Evolutionary conservation across 1,284 basidiomycete species (phyloP).

Genomic region (Sanghuangporus baumii): DNA sequence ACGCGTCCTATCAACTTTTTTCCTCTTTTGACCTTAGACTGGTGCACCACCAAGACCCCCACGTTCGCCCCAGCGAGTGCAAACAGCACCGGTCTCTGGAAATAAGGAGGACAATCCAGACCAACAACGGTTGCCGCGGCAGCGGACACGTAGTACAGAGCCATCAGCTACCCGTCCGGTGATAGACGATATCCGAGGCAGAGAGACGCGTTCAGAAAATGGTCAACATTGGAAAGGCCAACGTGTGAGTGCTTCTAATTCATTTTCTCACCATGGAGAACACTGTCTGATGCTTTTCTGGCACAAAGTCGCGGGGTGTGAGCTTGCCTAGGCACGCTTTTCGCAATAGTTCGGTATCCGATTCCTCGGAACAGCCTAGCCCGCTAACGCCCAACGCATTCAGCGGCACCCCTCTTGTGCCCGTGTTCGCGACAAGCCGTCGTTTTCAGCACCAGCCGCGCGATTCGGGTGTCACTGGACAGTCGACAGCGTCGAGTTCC

Average conservation of each 20-base stretch:
- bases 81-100: background rate
- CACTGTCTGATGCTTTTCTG: background rate
- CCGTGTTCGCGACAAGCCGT: constrained; percentile 19
- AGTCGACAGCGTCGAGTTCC: constrained; percentile 62
- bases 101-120: background rate
- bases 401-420: constrained; percentile 24
- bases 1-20: constrained; percentile 4
- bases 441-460: constrained; percentile 29
- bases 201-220: constrained; percentile 16
- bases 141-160: constrained; percentile 11
- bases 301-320: constrained; percentile 25
- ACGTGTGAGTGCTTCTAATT: constrained; percentile 6
- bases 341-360: constrained; percentile 25
- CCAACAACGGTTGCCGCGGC: background rate
- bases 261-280: background rate
- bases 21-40: constrained; percentile 4
- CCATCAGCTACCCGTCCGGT: constrained; percentile 4
- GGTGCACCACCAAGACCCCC: constrained; percentile 9
- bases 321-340: constrained; percentile 34
- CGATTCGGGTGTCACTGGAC: constrained; percentile 46
- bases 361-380: constrained; percentile 32
- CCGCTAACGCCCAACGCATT: constrained; percentile 29
- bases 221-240: constrained; percentile 6
- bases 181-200: constrained; percentile 10
- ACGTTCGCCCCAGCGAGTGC: constrained; percentile 12